Evolutionary conservation across 75 land plant species (phyloP).

Genomic region (Cryptomeria japonica): DNA sequence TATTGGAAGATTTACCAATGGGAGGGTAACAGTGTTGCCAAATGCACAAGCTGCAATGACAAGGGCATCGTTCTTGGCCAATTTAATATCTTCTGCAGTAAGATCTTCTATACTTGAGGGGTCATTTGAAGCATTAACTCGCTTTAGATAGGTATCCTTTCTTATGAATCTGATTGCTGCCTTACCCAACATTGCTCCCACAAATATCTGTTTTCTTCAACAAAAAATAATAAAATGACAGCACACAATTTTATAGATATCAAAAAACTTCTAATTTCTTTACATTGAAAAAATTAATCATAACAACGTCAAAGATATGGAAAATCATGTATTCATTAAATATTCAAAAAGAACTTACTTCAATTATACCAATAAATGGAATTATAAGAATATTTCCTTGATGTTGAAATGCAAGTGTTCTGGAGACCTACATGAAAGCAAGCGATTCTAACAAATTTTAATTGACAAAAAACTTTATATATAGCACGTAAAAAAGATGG

Average conservation of each 20-base stretch:
- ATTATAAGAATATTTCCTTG: constrained; percentile 17
- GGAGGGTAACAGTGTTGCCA: constrained; percentile 32
- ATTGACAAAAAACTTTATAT: background rate
- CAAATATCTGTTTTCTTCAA: constrained; percentile 15
- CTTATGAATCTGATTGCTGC: constrained; percentile 16
- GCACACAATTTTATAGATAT: background rate
- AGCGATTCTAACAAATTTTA: background rate
- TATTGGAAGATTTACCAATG: constrained; percentile 13
- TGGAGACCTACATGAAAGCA: constrained; percentile 18
- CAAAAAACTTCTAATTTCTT: background rate
- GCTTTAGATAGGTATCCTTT: background rate
- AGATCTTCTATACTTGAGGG: background rate
- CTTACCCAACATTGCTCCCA: constrained; percentile 32
- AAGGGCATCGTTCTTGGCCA: constrained; percentile 25
- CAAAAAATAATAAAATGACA: background rate
- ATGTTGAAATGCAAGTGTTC: constrained; percentile 30
- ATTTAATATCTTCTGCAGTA: background rate
- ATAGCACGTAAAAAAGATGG: background rate
- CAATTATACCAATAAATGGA: constrained; percentile 19
- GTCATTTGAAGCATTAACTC: background rate
- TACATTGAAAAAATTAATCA: background rate
- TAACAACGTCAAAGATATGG: background rate
- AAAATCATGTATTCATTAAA: background rate
- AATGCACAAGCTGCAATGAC: constrained; percentile 30
- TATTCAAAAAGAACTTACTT: constrained; percentile 4